Evolutionary conservation across 805 yeast species (phyloP).

Genomic region (Candida sithepensis): DNA sequence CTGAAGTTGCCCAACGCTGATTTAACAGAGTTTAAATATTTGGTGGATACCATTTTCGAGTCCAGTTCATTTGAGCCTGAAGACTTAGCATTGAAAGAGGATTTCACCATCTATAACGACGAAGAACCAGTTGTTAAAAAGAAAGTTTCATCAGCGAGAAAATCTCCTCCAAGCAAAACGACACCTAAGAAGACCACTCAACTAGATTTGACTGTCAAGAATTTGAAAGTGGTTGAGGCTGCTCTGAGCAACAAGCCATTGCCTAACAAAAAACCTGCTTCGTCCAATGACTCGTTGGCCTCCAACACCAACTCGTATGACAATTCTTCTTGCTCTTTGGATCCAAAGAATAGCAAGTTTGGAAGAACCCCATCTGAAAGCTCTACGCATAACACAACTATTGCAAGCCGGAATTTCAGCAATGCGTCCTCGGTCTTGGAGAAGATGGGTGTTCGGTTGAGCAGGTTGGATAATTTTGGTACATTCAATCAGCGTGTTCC

Average conservation of each 20-base stretch:
- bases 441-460: constrained; percentile 29
- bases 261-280: neutral
- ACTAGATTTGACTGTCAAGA: neutral
- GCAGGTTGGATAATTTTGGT: constrained; percentile 19
- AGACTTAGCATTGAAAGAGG: neutral
- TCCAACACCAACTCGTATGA: neutral
- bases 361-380: neutral
- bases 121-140: neutral
- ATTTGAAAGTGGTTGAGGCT: constrained; percentile 4
- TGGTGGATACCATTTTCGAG: constrained; percentile 31
- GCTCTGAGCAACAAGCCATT: neutral
- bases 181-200: constrained; percentile 2
- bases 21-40: constrained; percentile 26
- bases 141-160: no score
- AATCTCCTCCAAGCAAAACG: neutral
- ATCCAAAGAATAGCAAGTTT: constrained; percentile 19
- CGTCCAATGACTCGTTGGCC: neutral
- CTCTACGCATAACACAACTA: neutral
- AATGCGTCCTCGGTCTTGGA: constrained; percentile 23
- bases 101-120: neutral
- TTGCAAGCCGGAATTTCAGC: constrained; percentile 5
- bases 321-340: constrained; percentile 17
- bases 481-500: constrained; percentile 1
- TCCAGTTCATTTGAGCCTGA: neutral
- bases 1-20: constrained; percentile 28